Base-by-base conservation (phyloP, 768 basidiomycete species). In the Grammothele lineata region DNA sequence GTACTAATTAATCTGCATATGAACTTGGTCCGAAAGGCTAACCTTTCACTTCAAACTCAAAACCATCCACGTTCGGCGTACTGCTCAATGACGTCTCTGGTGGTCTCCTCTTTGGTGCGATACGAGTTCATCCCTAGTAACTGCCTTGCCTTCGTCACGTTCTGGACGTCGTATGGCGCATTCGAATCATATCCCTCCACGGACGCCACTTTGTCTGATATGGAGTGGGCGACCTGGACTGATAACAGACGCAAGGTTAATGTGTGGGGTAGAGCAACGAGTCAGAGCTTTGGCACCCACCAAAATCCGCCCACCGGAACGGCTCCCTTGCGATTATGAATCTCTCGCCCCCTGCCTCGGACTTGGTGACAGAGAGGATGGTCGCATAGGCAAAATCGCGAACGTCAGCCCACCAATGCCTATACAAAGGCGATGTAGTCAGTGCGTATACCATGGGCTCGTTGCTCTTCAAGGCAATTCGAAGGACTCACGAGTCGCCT, bases 61-160 rank as follows among this genome's bases (percentile, higher is more conserved):
- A n/a, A n/a, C 30, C 30, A 32, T 15, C 30, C 30, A 9, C 30
- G 30, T 15, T 32, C 30, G 9, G 8, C 30, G 15, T 32, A 32
- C 46, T 76, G 70, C 4, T 55, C 61, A 32, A 77, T 42, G 5
- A 61, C 63, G 47, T 72, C 77, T 43, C 43, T 65, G 5, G 69
- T 61, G 8, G 66, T 64, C 51, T 74, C 66, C 50, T 64, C 66
- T 27, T 65, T 68, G 3, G 62, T 62, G 5, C 64, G 65, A 38
- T 70, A 76, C 44, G n/a, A n/a, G n/a, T 32, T 65, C 11, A 76
- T 40, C 4, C 72, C 71, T 4, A 77, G 60, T 1, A 76, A 59
- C 27, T 62, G 62, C 30, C 55, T 55, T 5, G 58, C 65, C 52
- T 77, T 77, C 37, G 65, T 74, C 5, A 51, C 38, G 21, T 53